Conservation (phyloP, 2,329 filamentous ascomycete species). For the Aspergillus fumigatiaffinis region DNA sequence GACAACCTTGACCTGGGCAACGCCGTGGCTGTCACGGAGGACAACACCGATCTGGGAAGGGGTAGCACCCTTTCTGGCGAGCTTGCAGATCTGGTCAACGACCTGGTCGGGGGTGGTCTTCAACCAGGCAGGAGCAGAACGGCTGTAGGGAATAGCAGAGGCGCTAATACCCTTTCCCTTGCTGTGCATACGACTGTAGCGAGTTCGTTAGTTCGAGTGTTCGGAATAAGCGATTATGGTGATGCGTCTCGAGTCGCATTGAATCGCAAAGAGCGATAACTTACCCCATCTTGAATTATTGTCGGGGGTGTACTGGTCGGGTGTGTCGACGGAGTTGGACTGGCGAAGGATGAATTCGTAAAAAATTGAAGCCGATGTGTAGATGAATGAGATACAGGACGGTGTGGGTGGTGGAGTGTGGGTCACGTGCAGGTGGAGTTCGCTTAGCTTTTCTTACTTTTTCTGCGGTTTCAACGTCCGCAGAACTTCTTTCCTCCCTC, state of each 20-base stretch:
- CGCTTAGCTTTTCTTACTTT: conserved; percentile 28
- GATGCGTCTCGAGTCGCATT: not conserved
- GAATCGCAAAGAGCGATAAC: not conserved
- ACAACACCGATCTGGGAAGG: conserved; percentile 99
- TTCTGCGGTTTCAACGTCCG: not conserved
- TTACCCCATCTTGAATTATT: conserved; percentile 18
- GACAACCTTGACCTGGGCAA: conserved; percentile 96
- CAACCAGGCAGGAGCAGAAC: conserved; percentile 87
- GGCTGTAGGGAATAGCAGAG: conserved; percentile 95
- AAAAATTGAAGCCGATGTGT: conserved; percentile 3
- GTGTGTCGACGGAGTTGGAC: conserved; percentile 30
- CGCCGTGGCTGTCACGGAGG: conserved; percentile 95
- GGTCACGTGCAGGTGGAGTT: conserved; percentile 29
- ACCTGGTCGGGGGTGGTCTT: conserved; percentile 99
- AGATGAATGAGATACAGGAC: conserved; percentile 10
- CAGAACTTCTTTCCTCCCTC: not conserved
- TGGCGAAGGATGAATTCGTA: conserved; percentile 8
- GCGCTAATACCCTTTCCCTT: conserved; percentile 99
- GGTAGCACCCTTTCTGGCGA: conserved; percentile 97
- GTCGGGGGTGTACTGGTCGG: conserved; percentile 21
- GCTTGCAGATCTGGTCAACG: conserved; percentile 97
- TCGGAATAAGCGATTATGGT: not conserved
- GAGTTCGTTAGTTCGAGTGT: not conserved
- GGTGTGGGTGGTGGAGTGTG: conserved; percentile 22
- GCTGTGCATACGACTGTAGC: conserved; percentile 80